A percentile compares a stretch with the other conserved stretches of the same genome.
These are phyloP conservation scores for Hippophae gyantsensis DNA, from an alignment of 306 rosid species.

Conservation along the genomic window DNA sequence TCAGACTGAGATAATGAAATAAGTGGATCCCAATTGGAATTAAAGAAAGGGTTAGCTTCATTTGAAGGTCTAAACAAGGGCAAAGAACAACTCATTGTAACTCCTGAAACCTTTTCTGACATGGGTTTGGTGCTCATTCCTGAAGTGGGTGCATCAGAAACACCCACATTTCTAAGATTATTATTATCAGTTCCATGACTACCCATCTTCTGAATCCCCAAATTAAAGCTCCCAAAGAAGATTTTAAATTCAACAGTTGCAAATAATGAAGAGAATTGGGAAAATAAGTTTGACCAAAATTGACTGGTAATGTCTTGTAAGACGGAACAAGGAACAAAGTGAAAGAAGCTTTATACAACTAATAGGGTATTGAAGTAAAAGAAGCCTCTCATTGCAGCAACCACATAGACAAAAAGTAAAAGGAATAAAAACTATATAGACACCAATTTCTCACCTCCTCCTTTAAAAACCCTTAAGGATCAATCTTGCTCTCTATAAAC, in stretches of 20 bases:
- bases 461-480: constrained; percentile 47
- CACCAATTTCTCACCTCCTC: constrained; percentile 30
- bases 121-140: constrained; percentile 37
- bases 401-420: constrained; percentile 50
- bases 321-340: constrained; percentile 84
- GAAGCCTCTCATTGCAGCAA: constrained; percentile 50
- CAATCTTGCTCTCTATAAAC: constrained; percentile 42
- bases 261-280: constrained; percentile 39
- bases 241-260: constrained; percentile 11
- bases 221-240: constrained; percentile 22
- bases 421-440: constrained; percentile 53
- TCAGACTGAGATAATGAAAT: constrained; percentile 63
- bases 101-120: constrained; percentile 42
- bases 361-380: constrained; percentile 69
- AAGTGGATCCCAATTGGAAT: constrained; percentile 86
- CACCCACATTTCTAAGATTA: constrained; percentile 36
- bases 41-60: constrained; percentile 48
- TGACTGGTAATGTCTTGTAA: constrained; percentile 65
- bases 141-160: constrained; percentile 37
- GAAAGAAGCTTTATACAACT: constrained; percentile 77
- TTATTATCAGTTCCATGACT: constrained; percentile 48
- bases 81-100: constrained; percentile 48
- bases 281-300: constrained; percentile 65
- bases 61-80: constrained; percentile 52
- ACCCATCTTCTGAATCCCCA: constrained; percentile 52